Evolutionary conservation across 2,329 filamentous ascomycete genomes (phyloP).

Genomic region (Penicillium occitanis): DNA sequence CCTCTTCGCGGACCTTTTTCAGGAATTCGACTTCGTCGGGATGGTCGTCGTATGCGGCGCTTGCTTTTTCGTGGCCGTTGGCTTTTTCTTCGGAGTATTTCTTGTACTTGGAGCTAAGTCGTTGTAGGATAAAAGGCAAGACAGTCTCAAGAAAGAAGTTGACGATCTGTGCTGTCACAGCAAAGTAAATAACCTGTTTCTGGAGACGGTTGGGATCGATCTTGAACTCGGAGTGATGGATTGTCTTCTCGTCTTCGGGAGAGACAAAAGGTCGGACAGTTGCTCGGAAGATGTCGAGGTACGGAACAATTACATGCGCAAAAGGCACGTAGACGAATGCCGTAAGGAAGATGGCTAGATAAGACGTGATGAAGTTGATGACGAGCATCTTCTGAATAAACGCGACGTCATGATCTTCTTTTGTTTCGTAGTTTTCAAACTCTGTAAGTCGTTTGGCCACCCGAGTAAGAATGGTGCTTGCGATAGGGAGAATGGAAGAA

Average conservation of each 20-base stretch:
- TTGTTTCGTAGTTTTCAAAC: constrained; percentile 90
- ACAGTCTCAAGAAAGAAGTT: constrained; percentile 83
- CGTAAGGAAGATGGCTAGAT: constrained; percentile 83
- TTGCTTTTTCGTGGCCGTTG: constrained; percentile 24
- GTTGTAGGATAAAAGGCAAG: constrained; percentile 80
- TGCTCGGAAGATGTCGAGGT: constrained; percentile 80
- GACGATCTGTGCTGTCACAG: constrained; percentile 90
- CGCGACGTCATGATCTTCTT: constrained; percentile 76
- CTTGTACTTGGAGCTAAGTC: constrained; percentile 70
- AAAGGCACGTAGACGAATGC: constrained; percentile 96
- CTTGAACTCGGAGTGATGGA: constrained; percentile 60
- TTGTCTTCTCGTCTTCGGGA: constrained; percentile 66
- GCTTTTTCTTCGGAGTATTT: constrained; percentile 33
- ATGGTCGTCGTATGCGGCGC: constrained; percentile 57
- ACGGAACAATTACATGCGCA: constrained; percentile 78
- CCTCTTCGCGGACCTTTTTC: constrained; percentile 77
- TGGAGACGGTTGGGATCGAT: constrained; percentile 82
- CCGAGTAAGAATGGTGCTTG: constrained; percentile 75
- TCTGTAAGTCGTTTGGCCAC: constrained; percentile 77
- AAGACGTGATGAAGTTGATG: constrained; percentile 97
- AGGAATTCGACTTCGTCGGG: constrained; percentile 82
- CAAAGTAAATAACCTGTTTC: constrained; percentile 95
- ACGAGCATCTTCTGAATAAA: constrained; percentile 93
- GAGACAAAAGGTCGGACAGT: constrained; percentile 75
- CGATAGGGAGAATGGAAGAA: constrained; percentile 74